Percentiles rank a stretch among this genome's conserved stretches.
phyloP scores from a whole-genome alignment of 176 grass and related monocot genomes.

The Hordeum marinum region DNA sequence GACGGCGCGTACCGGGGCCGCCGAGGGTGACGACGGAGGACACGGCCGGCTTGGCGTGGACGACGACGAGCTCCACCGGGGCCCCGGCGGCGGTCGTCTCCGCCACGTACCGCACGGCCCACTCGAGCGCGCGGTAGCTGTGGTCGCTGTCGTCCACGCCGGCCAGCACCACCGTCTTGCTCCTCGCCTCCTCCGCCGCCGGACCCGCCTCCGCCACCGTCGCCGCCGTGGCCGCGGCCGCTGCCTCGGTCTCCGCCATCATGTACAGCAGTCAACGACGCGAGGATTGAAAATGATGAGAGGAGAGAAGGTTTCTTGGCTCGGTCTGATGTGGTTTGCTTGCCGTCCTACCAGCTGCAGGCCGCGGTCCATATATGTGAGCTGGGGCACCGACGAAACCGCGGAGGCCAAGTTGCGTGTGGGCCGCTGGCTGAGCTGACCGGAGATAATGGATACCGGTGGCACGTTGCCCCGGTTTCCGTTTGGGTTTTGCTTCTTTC shows the following conservation, averaged over 20 bases:
- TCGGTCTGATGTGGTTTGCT: not conserved
- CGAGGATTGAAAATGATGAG: not conserved
- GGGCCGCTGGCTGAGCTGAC: not conserved
- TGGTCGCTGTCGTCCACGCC: constrained; percentile 64
- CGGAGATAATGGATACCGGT: not conserved
- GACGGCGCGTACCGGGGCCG: constrained; percentile 25
- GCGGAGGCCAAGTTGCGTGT: not conserved
- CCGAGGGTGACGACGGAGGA: constrained; percentile 39
- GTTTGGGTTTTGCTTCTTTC: not conserved
- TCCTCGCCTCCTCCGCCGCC: not conserved
- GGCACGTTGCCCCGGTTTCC: not conserved
- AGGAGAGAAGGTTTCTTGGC: not conserved
- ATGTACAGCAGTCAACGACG: not conserved
- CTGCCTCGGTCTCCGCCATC: not conserved
- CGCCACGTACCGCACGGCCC: constrained; percentile 36
- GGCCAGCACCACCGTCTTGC: constrained; percentile 52
- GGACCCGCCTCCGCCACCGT: not conserved
- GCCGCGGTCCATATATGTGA: not conserved
- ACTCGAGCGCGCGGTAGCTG: constrained; percentile 66
- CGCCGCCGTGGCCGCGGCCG: not conserved
- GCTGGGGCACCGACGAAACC: not conserved
- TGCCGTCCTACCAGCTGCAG: not conserved
- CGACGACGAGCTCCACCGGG: constrained; percentile 44
- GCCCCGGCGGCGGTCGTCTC: not conserved
- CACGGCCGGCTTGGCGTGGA: constrained; percentile 59